These are phyloP conservation scores for Lachancea quebecensis DNA, from an alignment of 805 yeast genomes.

Conservation along the genomic window DNA sequence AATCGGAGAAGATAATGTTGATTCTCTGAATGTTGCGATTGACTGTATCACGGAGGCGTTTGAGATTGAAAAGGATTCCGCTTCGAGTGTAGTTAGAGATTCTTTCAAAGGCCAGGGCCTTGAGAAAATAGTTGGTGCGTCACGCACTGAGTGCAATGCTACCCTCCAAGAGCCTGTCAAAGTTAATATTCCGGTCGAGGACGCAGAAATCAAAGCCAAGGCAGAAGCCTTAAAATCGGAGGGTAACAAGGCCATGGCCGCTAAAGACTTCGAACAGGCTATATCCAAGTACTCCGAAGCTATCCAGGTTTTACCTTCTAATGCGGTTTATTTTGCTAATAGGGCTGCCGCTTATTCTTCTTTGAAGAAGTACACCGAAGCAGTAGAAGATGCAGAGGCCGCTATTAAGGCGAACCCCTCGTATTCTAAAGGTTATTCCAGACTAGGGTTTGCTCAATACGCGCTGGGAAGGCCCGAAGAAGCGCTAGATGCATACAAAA, in stretches of 20 bases:
- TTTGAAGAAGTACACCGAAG: constrained; percentile 60
- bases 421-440: constrained; percentile 89
- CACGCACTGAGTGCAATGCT: constrained; percentile 17
- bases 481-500: constrained; percentile 82
- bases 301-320: constrained; percentile 56
- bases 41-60: constrained; percentile 89
- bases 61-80: constrained; percentile 50
- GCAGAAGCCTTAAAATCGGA: constrained; percentile 83
- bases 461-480: constrained; percentile 92
- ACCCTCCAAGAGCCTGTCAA: constrained; percentile 28
- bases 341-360: constrained; percentile 97
- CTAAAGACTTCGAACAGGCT: constrained; percentile 63
- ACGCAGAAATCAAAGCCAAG: constrained; percentile 50
- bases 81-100: constrained; percentile 25
- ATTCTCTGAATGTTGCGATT: constrained; percentile 87
- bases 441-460: constrained; percentile 88
- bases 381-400: constrained; percentile 73
- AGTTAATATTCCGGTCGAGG: constrained; percentile 36
- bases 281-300: constrained; percentile 76
- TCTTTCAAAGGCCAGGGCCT: constrained; percentile 45
- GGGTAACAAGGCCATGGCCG: constrained; percentile 88
- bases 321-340: constrained; percentile 83
- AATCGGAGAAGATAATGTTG: constrained; percentile 71
- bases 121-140: constrained; percentile 36
- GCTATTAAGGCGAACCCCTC: constrained; percentile 74